Evolutionary conservation across 139 green algal species (phyloP).

Genomic region (Chlamydomonas schloesseri): DNA sequence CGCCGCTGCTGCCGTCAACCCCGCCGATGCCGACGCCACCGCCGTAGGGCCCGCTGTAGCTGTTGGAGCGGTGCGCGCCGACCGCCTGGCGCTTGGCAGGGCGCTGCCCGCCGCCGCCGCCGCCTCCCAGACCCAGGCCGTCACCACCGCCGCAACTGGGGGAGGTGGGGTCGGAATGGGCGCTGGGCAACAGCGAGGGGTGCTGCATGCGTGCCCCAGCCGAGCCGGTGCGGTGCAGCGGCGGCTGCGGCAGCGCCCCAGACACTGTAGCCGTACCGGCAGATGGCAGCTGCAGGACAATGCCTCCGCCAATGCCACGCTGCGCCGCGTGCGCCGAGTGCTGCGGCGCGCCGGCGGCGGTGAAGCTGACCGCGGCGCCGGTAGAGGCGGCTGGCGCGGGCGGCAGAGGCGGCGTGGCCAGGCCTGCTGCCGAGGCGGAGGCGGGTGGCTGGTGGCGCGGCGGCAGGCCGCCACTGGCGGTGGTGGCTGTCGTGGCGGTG

Average conservation of each 20-base stretch:
- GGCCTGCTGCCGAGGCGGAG: neutral
- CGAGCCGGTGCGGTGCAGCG: neutral
- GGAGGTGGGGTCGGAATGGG: too few species aligned
- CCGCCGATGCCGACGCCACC: too few species aligned
- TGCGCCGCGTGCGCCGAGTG: neutral
- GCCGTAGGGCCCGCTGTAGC: neutral
- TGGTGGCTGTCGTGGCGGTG: neutral
- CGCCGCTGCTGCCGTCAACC: neutral
- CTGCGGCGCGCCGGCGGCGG: slow-evolving; percentile 3
- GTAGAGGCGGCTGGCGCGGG: slow-evolving; percentile 7
- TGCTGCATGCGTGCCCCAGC: neutral
- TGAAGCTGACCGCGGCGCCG: slow-evolving; percentile 23
- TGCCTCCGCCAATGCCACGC: slow-evolving; percentile 18
- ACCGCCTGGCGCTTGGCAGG: slow-evolving; percentile 26
- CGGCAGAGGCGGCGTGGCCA: neutral
- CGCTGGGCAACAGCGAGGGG: too few species aligned
- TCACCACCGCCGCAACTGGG: too few species aligned
- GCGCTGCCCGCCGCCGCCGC: neutral
- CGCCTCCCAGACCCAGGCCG: too few species aligned
- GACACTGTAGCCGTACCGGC: neutral
- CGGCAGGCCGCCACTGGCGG: neutral
- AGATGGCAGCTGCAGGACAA: neutral
- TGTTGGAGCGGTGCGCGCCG: neutral
- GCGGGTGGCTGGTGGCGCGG: neutral
- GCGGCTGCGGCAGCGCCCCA: neutral